Conservation (phyloP, 805 yeast species). For the Metschnikowia vanudenii region DNA sequence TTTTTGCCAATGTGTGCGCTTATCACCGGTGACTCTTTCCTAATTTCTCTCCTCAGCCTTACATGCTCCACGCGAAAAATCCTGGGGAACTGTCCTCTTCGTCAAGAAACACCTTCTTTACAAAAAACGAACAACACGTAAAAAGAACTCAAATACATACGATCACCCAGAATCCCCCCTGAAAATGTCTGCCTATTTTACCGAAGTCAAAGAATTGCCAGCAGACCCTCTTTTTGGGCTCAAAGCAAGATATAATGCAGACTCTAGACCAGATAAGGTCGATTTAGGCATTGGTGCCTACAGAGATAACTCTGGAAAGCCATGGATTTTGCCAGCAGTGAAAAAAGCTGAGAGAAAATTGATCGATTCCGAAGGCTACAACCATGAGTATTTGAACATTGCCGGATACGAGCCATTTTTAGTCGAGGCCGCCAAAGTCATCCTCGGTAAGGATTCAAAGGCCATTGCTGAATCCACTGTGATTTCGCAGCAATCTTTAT, state of each 20-base stretch:
- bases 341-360: slow-evolving; percentile 64
- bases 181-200: slow-evolving; percentile 41
- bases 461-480: slow-evolving; percentile 36
- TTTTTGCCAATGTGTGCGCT: not conserved
- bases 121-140: not conserved
- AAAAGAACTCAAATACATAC: not conserved
- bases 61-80: slow-evolving; percentile 2
- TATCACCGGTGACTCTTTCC: slow-evolving; percentile 9
- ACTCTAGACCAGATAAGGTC: slow-evolving; percentile 63
- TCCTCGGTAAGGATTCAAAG: slow-evolving; percentile 56
- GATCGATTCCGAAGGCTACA: slow-evolving; percentile 47
- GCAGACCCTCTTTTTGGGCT: slow-evolving; percentile 87
- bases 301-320: slow-evolving; percentile 66
- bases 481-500: slow-evolving; percentile 70
- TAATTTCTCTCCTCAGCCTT: not conserved
- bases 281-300: slow-evolving; percentile 86
- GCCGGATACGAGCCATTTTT: slow-evolving; percentile 71
- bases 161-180: no score
- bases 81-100: slow-evolving; percentile 3
- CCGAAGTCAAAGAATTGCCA: slow-evolving; percentile 62
- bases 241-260: slow-evolving; percentile 62
- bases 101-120: not conserved
- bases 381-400: slow-evolving; percentile 86
- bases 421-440: slow-evolving; percentile 66
- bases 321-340: slow-evolving; percentile 72